These are phyloP conservation scores for Telfairia occidentalis DNA, from an alignment of 331 rosid species.

Conservation along the genomic window DNA sequence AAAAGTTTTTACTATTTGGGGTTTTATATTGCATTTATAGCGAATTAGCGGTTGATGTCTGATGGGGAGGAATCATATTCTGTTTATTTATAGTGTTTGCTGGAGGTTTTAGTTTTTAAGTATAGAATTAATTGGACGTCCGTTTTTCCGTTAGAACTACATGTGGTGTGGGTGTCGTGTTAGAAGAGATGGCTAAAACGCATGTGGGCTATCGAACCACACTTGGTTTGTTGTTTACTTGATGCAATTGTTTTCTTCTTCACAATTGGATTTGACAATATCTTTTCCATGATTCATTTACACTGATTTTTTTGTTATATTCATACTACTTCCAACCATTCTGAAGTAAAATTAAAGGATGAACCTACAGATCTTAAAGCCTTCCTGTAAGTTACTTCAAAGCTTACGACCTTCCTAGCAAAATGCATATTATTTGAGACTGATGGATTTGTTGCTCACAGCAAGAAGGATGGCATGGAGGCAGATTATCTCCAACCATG, in stretches of 20 bases:
- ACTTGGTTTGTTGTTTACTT: background rate
- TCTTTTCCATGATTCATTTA: background rate
- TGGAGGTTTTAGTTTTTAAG: background rate
- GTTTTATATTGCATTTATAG: background rate
- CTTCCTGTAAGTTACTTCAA: background rate
- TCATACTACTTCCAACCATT: background rate
- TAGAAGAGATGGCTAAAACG: background rate
- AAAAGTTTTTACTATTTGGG: background rate
- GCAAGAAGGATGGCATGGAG: conserved; percentile 41
- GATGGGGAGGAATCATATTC: background rate
- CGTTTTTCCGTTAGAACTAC: background rate
- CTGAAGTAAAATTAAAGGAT: background rate
- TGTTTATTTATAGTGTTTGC: background rate
- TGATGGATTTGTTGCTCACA: conserved; percentile 4
- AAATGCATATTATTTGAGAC: background rate
- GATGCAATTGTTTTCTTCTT: background rate
- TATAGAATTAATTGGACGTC: background rate
- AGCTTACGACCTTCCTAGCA: background rate
- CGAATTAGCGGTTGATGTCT: background rate
- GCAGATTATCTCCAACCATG: conserved; percentile 27
- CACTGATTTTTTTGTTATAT: background rate
- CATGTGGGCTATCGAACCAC: background rate
- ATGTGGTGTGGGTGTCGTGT: background rate
- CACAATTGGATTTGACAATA: background rate
- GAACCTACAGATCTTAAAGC: background rate